Evolutionary conservation across 2,329 filamentous ascomycete genomes (phyloP).

Genomic region (Fusarium secorum): DNA sequence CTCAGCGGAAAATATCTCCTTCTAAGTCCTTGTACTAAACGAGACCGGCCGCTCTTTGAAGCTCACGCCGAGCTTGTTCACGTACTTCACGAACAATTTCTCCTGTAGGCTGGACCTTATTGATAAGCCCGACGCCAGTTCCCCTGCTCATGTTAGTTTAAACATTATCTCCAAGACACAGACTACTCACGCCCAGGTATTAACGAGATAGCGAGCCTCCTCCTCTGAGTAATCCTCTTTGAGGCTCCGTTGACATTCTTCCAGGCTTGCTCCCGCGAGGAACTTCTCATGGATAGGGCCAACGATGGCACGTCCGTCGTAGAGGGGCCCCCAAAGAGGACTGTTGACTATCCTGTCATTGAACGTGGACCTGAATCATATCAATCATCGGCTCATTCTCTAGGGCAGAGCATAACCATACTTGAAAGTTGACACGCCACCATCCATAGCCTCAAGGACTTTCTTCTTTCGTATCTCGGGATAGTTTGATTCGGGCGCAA

Average conservation of each 20-base stretch:
- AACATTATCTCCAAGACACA: background rate
- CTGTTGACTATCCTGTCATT: conserved; percentile 52
- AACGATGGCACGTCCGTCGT: conserved; percentile 55
- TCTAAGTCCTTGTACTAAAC: background rate
- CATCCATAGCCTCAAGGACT: conserved; percentile 53
- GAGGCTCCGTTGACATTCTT: conserved; percentile 52
- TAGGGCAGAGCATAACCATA: conserved; percentile 30
- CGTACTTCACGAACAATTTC: conserved; percentile 55
- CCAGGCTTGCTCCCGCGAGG: conserved; percentile 49
- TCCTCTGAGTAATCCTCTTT: conserved; percentile 49
- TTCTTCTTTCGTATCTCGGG: conserved; percentile 52
- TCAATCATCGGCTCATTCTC: background rate
- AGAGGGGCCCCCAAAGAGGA: conserved; percentile 52
- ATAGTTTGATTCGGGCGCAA: conserved; percentile 53
- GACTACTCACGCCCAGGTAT: conserved; percentile 51
- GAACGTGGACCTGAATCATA: conserved; percentile 47
- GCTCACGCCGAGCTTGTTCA: conserved; percentile 47
- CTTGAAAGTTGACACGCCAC: conserved; percentile 57
- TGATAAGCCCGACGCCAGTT: conserved; percentile 56
- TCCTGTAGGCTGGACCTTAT: conserved; percentile 49
- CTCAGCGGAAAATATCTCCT: background rate
- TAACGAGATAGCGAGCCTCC: conserved; percentile 44
- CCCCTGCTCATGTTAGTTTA: conserved; percentile 44
- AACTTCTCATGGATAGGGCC: conserved; percentile 52
- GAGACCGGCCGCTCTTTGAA: conserved; percentile 42